A percentile compares a stretch with the other conserved stretches of the same genome.
These are phyloP conservation scores for Puccinia horiana DNA, from an alignment of 1,284 basidiomycete species.

Conservation along the genomic window DNA sequence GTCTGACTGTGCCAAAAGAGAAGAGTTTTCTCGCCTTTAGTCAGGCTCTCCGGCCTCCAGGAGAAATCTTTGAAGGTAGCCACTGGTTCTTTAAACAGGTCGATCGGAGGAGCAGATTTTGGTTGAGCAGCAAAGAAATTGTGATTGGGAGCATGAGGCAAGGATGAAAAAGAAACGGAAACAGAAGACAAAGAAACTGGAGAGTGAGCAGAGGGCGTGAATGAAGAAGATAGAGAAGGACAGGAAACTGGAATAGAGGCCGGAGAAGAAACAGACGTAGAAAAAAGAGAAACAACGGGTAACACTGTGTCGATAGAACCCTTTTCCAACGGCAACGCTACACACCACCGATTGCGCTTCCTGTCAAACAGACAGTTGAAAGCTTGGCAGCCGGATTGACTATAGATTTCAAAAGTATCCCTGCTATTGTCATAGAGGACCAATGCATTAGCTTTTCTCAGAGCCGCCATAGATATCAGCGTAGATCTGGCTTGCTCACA, in stretches of 20 bases:
- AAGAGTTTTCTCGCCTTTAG: background rate
- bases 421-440: background rate
- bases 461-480: background rate
- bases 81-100: background rate
- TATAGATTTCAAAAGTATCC: background rate
- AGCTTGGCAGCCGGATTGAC: background rate
- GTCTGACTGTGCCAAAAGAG: constrained; percentile 19
- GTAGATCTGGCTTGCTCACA: background rate
- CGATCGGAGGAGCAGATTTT: background rate
- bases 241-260: background rate
- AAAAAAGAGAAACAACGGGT: too few species aligned
- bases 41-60: background rate
- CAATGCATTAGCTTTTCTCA: background rate
- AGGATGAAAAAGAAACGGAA: too few species aligned
- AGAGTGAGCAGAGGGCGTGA: too few species aligned
- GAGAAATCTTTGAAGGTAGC: background rate
- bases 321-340: background rate
- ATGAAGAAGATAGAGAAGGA: too few species aligned
- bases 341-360: background rate
- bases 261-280: background rate
- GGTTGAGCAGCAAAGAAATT: too few species aligned
- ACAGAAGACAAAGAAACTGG: too few species aligned
- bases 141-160: too few species aligned
- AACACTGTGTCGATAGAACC: too few species aligned
- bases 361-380: background rate